Evolutionary conservation across 176 grass and related monocot genomes (phyloP).

Genomic region (Carex myosuroides): DNA sequence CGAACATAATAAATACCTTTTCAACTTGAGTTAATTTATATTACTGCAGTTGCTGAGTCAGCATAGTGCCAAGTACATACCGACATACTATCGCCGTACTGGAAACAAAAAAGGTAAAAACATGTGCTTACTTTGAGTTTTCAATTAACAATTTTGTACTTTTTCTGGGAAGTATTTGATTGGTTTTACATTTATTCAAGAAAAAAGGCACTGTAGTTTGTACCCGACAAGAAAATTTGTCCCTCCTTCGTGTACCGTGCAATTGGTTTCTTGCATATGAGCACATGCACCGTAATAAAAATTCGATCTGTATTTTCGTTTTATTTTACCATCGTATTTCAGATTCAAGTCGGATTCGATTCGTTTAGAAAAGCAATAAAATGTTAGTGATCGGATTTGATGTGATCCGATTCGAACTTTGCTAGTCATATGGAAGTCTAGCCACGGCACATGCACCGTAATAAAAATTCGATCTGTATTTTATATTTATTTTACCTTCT

Average conservation of each 20-base stretch:
- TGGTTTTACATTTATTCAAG: conserved; percentile 6
- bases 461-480: too few species aligned
- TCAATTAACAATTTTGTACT: conserved; percentile 2
- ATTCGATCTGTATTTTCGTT: too few species aligned
- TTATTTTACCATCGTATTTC: too few species aligned
- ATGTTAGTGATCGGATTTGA: too few species aligned
- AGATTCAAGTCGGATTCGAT: too few species aligned
- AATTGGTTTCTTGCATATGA: not conserved
- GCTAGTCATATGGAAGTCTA: too few species aligned
- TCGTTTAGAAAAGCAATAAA: too few species aligned
- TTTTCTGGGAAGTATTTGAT: conserved; percentile 1
- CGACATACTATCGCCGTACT: not conserved
- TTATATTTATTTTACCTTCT: too few species aligned
- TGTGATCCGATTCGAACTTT: too few species aligned
- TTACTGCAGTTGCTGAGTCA: not conserved
- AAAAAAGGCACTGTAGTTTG: not conserved
- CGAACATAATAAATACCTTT: too few species aligned
- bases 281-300: not conserved
- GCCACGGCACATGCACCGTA: not conserved
- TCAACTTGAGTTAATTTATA: not conserved
- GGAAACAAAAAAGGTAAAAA: not conserved
- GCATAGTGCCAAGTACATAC: not conserved
- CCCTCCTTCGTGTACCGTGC: conserved; percentile 5
- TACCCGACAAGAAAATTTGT: conserved; percentile 23
- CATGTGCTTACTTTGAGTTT: conserved; percentile 12